Evolutionary conservation across 257 asterid genomes (phyloP), one percentile per base, ranked within the genome.

Genomic region (Gynochthodes officinalis): DNA sequence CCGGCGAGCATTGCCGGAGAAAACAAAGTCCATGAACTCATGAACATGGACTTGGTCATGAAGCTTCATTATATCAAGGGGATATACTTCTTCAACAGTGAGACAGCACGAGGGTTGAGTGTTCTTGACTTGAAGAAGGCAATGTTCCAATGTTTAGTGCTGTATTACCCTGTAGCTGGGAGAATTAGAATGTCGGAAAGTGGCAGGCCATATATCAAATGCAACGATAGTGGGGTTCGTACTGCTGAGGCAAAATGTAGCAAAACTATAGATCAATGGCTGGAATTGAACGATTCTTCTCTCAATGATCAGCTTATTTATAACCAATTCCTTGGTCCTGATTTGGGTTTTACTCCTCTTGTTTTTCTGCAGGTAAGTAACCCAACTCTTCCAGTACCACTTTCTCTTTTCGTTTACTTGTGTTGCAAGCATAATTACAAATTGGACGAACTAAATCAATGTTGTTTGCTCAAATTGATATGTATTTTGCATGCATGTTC

Each of bases 191-290:
- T 80, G 78, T 63, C 76, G 58, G 73, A 25, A 0, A 14, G 43
- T 15, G 85, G 86, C 11, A 76, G 93, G 80, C 88, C 90, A 53
- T 89, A 74, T 76, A 70, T 91, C 18, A 89, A 85, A 84, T 91
- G 97, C 76, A 91, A 89, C 73, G 97, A 89, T 73, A 79, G 91
- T 74, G 97, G 97, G 40, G 96, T 91, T 1, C 83, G 97, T 52
- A 75, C 88, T 12, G 88, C 84, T 23, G 97, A 91, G 88, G 97
- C 95, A 2, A 84, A 77, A 4, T 85, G 90, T 77, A 23, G 67
- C 30, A 79, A 77, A 61, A 85, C 87, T 33, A n/a, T 91, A 57
- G 77, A 69, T 27, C 85, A 91, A 62, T 91, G 92, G 93, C 70
- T 85, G 72, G 77, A 8, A 19, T 58, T 62, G 69, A 55, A 46